A percentile compares a stretch with the other conserved stretches of the same genome.
Evolutionary conservation across 2,329 filamentous ascomycete genomes (phyloP).

Genomic region (Calonectria crousiana): DNA sequence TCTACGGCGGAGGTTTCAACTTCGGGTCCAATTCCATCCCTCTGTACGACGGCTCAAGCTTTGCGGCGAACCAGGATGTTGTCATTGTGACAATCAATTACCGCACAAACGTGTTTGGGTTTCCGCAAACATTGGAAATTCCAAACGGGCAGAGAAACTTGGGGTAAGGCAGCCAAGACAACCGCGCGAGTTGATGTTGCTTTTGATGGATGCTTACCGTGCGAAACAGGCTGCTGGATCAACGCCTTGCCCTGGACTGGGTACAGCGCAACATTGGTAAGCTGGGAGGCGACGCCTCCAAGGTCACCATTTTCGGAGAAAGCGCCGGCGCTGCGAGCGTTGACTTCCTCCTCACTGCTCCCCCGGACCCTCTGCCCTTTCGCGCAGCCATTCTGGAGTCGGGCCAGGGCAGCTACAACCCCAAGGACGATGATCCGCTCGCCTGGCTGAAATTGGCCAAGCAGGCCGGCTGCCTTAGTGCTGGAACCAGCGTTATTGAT

Average conservation of each 20-base stretch:
- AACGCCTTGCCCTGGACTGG: slow-evolving; percentile 63
- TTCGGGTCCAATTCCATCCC: slow-evolving; percentile 51
- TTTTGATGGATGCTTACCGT: background rate
- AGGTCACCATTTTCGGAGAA: slow-evolving; percentile 66
- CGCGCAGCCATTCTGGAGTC: slow-evolving; percentile 46
- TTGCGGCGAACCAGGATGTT: slow-evolving; percentile 57
- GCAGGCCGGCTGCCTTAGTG: slow-evolving; percentile 22
- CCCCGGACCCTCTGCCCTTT: slow-evolving; percentile 45
- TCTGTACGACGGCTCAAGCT: slow-evolving; percentile 54
- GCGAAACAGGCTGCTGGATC: slow-evolving; percentile 43
- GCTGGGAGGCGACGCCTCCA: slow-evolving; percentile 60
- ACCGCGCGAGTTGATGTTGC: rapidly evolving
- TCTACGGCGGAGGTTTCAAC: slow-evolving; percentile 56
- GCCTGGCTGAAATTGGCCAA: slow-evolving; percentile 32
- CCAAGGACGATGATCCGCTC: background rate
- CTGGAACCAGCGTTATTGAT: slow-evolving; percentile 14
- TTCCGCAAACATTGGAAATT: slow-evolving; percentile 48
- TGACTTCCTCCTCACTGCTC: slow-evolving; percentile 41
- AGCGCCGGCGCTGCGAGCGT: slow-evolving; percentile 70
- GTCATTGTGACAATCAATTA: slow-evolving; percentile 62
- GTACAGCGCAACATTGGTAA: slow-evolving; percentile 61
- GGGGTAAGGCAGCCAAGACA: slow-evolving; percentile 32
- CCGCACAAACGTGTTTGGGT: slow-evolving; percentile 57
- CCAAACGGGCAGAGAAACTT: slow-evolving; percentile 34
- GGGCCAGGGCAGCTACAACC: slow-evolving; percentile 23